Evolutionary conservation across 1,284 basidiomycete genomes (phyloP).

Genomic region (Trichosporon sp.): DNA sequence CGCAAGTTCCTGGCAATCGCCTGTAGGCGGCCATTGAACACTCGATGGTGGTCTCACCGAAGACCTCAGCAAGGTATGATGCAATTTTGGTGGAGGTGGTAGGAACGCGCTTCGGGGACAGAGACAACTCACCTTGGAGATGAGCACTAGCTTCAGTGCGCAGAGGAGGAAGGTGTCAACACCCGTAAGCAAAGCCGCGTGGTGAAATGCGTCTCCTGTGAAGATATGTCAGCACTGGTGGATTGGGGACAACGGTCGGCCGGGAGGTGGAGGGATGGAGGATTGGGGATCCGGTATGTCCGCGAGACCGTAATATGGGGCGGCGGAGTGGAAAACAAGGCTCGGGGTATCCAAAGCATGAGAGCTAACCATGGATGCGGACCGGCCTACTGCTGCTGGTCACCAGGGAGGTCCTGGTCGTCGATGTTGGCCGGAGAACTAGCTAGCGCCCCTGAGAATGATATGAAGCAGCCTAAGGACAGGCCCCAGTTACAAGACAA

Average conservation of each 20-base stretch:
- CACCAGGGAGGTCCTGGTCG: not conserved
- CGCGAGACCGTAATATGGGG: conserved; percentile 5
- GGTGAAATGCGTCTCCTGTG: not conserved
- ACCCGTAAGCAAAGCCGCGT: not conserved
- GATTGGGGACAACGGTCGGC: not conserved
- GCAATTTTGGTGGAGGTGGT: conserved; percentile 16
- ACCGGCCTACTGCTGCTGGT: not conserved
- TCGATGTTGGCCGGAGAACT: not conserved
- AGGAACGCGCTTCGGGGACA: conserved; percentile 9
- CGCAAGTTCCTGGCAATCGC: conserved; percentile 12
- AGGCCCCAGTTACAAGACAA: conserved; percentile 27
- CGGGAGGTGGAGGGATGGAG: conserved; percentile 15
- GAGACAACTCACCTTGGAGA: conserved; percentile 2
- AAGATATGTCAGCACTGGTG: conserved; percentile 3
- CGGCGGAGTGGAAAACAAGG: conserved; percentile 7
- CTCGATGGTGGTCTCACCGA: not conserved
- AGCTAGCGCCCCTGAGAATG: not conserved
- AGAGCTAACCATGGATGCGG: not conserved
- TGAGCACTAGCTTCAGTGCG: not conserved
- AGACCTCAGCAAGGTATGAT: conserved; percentile 7
- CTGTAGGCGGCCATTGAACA: not conserved
- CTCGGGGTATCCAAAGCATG: not conserved
- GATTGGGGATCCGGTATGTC: conserved; percentile 16
- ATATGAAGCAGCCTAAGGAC: conserved; percentile 14
- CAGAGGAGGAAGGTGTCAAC: not conserved